Evolutionary conservation across 192 early-diverging fungal genomes (phyloP), one percentile per base, ranked within the genome.

Genomic region (Entrophospora sp.): DNA sequence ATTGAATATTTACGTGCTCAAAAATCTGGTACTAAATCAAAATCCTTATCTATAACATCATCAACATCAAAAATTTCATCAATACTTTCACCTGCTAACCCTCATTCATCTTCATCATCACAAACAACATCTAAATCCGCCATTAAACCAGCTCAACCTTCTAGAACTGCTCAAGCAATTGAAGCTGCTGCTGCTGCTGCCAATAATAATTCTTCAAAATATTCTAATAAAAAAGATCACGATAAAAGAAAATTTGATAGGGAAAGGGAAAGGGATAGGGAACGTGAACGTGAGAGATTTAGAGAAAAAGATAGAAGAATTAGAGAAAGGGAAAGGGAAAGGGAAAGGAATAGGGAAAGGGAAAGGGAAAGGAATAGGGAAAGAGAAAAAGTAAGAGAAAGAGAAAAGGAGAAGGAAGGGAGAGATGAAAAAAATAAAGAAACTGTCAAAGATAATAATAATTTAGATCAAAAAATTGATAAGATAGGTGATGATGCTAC

Each of bases 1-100:
- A 66, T 91, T 42, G 89, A 91, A 49, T 79, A 83, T 57, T 65
- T 91, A 7, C 81, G 89, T 30, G 83, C 86, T 18, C 79, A 86
- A 52, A 90, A 89, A 75, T 85, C 83, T 27, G 79, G 77, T n/a
- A 66, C 73, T 12, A 74, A 77, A 44, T 80, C 81, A 7, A 83
- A 79, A 45, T 64, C 75, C n/a, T n/a, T n/a, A n/a, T n/a, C n/a
- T n/a, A n/a, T n/a, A n/a, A n/a, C n/a, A n/a, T n/a, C n/a, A 13
- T 60, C 70, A 35, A 73, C 75, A 6, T 46, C 67, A 13, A 77
- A 73, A 42, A 12, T 66, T 22, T 30, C 46, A 14, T 12, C 64
- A 18, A 20, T 51, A 10, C 32, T 20, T 2, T 37, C 35, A 13
- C 35, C 64, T 25, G n/a, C 38, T 32, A 61, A 61, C n/a, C n/a